These are phyloP conservation scores for Ocimum tenuiflorum DNA, from an alignment of 257 asterid genomes.

Conservation along the genomic window DNA sequence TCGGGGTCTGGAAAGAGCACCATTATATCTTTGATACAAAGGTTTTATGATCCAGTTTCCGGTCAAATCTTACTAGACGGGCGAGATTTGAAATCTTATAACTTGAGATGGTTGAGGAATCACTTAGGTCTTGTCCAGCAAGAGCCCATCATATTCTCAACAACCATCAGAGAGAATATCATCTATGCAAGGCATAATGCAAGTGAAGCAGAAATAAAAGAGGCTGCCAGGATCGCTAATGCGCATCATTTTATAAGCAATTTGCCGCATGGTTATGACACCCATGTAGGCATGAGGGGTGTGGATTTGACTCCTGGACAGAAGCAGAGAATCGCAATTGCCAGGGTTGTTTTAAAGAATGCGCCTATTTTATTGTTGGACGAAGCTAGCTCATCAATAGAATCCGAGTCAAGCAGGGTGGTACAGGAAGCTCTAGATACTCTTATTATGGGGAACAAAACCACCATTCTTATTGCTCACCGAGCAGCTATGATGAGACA, in stretches of 20 bases:
- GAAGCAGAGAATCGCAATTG: slow-evolving; percentile 93
- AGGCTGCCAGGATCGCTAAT: slow-evolving; percentile 97
- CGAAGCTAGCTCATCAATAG: slow-evolving; percentile 96
- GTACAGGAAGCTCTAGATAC: slow-evolving; percentile 98
- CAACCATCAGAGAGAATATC: slow-evolving; percentile 87
- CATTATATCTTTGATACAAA: slow-evolving; percentile 76
- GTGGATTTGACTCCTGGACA: slow-evolving; percentile 99
- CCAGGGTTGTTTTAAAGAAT: slow-evolving; percentile 80
- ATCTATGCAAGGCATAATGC: slow-evolving; percentile 98
- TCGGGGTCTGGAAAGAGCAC: slow-evolving; percentile 99
- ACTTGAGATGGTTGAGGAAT: slow-evolving; percentile 96
- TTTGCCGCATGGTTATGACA: slow-evolving; percentile 98
- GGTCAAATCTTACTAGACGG: slow-evolving; percentile 90
- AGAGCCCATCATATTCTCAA: slow-evolving; percentile 95
- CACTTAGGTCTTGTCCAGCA: slow-evolving; percentile 96
- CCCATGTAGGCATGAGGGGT: slow-evolving; percentile 99
- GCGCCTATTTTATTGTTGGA: slow-evolving; percentile 92
- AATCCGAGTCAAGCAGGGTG: slow-evolving; percentile 92
- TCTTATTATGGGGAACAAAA: slow-evolving; percentile 92
- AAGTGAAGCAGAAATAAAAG: slow-evolving; percentile 99
- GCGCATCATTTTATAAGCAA: slow-evolving; percentile 99
- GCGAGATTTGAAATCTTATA: slow-evolving; percentile 81
- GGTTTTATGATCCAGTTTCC: slow-evolving; percentile 91
- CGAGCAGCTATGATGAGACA: slow-evolving; percentile 99
- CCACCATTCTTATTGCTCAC: slow-evolving; percentile 90